These are phyloP conservation scores for Saussurea involucrata DNA, from an alignment of 129 eudicot genomes.

Conservation along the genomic window DNA sequence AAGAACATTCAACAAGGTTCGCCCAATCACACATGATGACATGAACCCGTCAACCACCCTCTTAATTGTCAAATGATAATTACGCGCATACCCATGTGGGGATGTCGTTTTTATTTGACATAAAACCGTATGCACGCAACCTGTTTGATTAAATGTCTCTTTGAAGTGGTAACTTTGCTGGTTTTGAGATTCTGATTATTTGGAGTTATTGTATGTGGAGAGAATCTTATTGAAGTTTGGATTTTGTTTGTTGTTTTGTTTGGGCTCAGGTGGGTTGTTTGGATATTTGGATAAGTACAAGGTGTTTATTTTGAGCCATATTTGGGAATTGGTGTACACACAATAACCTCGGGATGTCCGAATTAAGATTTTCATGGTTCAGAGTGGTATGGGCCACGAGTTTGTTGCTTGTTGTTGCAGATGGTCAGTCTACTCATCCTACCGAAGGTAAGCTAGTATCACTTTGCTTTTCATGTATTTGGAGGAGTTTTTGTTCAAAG, in stretches of 20 bases:
- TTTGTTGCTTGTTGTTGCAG: slow-evolving; percentile 40
- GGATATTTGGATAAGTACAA: slow-evolving; percentile 17
- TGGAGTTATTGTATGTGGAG: slow-evolving; percentile 10
- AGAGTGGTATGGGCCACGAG: slow-evolving; percentile 25
- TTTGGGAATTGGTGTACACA: slow-evolving; percentile 18
- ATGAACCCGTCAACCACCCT: slow-evolving; percentile 28
- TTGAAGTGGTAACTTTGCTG: slow-evolving; percentile 10
- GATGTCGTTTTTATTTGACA: background rate
- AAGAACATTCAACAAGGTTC: slow-evolving; percentile 14
- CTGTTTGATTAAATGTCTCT: slow-evolving; percentile 25
- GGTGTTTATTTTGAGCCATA: slow-evolving; percentile 20
- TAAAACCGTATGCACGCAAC: slow-evolving; percentile 8
- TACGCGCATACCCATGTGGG: slow-evolving; percentile 16
- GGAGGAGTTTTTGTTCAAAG: background rate
- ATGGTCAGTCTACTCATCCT: slow-evolving; percentile 54
- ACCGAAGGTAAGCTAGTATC: slow-evolving; percentile 51
- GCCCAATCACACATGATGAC: slow-evolving; percentile 17
- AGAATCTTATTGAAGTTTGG: slow-evolving; percentile 15
- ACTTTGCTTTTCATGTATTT: background rate
- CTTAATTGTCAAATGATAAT: slow-evolving; percentile 23
- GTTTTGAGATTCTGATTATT: slow-evolving; percentile 7
- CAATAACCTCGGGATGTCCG: slow-evolving; percentile 31
- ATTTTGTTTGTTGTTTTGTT: slow-evolving; percentile 11
- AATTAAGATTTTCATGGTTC: slow-evolving; percentile 16
- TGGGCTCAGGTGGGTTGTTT: slow-evolving; percentile 21